Percentiles rank a stretch among this genome's conserved stretches.
phyloP scores from a whole-genome alignment of 108 stramenopile species.

The Skeletonema tropicum region DNA sequence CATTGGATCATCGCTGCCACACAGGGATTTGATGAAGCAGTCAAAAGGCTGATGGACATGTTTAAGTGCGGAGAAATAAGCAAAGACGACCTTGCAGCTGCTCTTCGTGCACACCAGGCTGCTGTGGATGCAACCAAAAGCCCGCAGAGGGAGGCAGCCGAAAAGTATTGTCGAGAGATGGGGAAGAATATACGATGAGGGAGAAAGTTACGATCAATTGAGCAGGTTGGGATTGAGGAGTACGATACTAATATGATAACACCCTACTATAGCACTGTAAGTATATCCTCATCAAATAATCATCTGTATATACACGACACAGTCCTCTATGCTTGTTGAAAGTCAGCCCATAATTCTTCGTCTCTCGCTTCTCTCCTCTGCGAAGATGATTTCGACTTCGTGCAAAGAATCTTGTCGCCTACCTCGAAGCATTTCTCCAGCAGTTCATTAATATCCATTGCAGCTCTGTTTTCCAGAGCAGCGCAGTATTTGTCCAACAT shows the following conservation, averaged over 20 bases:
- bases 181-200: too few relatives aligned
- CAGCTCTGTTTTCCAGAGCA: constrained; percentile 23
- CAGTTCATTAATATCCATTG: constrained; percentile 34
- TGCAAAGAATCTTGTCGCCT: not conserved
- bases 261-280: too few relatives aligned
- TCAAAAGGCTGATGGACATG: not conserved
- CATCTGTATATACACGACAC: too few relatives aligned
- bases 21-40: not conserved
- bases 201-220: too few relatives aligned
- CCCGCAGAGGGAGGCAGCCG: not conserved
- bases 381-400: not conserved
- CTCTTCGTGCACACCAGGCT: not conserved
- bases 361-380: not conserved
- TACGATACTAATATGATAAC: too few relatives aligned
- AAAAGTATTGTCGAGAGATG: too few relatives aligned
- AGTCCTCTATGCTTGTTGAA: constrained; percentile 10
- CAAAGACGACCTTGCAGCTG: not conserved
- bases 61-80: too few relatives aligned
- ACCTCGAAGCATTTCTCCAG: constrained; percentile 25
- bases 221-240: too few relatives aligned
- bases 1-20: too few relatives aligned
- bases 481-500: constrained; percentile 59
- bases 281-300: too few relatives aligned
- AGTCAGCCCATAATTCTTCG: constrained; percentile 25
- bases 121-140: not conserved